Conservation (phyloP, 208 protist genomes). For the Acanthamoeba quina region DNA sequence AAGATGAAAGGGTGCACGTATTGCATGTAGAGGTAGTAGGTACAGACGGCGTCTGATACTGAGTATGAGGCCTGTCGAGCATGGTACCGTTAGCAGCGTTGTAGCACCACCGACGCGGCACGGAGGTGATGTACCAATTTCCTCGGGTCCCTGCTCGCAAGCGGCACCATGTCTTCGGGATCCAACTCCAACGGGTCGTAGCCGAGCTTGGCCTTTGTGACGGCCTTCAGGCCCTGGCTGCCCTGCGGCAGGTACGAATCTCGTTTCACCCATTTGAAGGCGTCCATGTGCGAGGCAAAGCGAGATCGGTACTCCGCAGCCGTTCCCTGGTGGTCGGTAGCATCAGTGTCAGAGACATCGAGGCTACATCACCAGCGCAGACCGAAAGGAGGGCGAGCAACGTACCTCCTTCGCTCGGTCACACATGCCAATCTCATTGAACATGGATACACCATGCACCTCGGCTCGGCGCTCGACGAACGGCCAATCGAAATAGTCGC, state of each 20-base stretch:
- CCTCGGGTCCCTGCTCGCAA: constrained; percentile 87
- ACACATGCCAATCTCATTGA: constrained; percentile 90
- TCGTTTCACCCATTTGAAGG: constrained; percentile 99
- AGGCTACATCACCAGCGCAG: not conserved
- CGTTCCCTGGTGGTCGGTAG: constrained; percentile 9
- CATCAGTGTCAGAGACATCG: not conserved
- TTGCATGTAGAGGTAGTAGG: constrained; percentile 99
- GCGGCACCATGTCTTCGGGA: constrained; percentile 99
- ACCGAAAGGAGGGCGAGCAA: not conserved
- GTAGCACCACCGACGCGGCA: not conserved
- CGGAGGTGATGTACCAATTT: not conserved
- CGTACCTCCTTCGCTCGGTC: constrained; percentile 79
- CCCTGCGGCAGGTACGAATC: constrained; percentile 99
- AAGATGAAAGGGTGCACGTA: constrained; percentile 99
- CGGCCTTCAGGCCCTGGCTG: constrained; percentile 95
- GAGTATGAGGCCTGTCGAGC: constrained; percentile 97
- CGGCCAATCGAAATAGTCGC: constrained; percentile 99
- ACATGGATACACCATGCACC: constrained; percentile 83
- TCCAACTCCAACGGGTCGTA: constrained; percentile 99
- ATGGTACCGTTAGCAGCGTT: not conserved
- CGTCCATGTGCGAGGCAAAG: constrained; percentile 98
- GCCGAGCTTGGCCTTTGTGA: constrained; percentile 98
- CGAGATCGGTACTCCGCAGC: constrained; percentile 95
- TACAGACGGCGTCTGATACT: constrained; percentile 99
- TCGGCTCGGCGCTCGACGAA: constrained; percentile 97